These are phyloP conservation scores for Thalassiosira ordinaria DNA, from an alignment of 352 stramenopile genomes.

Conservation along the genomic window DNA sequence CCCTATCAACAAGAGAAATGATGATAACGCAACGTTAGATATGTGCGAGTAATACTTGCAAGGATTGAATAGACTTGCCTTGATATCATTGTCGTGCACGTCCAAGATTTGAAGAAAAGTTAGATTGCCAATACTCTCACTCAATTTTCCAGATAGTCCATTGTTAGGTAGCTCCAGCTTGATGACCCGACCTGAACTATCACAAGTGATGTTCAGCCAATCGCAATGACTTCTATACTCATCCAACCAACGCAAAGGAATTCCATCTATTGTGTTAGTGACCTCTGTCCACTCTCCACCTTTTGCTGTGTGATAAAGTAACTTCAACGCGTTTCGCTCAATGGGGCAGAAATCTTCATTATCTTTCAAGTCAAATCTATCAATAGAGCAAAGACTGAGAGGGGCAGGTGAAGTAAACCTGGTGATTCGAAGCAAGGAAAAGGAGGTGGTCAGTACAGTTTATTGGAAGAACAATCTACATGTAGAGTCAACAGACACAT, in stretches of 20 bases:
- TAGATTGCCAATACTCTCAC: slow-evolving; percentile 6
- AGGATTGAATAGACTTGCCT: slow-evolving; percentile 28
- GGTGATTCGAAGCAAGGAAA: too few relatives aligned
- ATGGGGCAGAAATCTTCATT: slow-evolving; percentile 24
- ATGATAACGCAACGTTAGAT: not conserved
- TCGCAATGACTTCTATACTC: slow-evolving; percentile 27
- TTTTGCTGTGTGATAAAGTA: slow-evolving; percentile 45
- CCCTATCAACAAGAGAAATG: slow-evolving; percentile 25
- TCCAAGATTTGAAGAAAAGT: slow-evolving; percentile 32
- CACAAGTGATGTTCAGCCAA: slow-evolving; percentile 40
- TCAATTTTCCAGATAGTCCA: slow-evolving; percentile 39
- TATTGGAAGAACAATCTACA: too few relatives aligned
- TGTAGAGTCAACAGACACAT: too few relatives aligned
- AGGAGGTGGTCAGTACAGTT: too few relatives aligned
- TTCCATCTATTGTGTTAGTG: not conserved
- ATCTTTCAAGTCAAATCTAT: slow-evolving; percentile 39
- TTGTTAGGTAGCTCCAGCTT: slow-evolving; percentile 41
- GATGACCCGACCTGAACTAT: slow-evolving; percentile 13
- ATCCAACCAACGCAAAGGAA: slow-evolving; percentile 6
- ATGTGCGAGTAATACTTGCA: not conserved
- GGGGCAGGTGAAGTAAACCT: too few relatives aligned
- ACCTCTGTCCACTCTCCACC: slow-evolving; percentile 43
- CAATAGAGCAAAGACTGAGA: slow-evolving; percentile 41
- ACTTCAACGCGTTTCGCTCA: slow-evolving; percentile 49
- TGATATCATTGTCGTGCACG: slow-evolving; percentile 55